Base-by-base conservation (phyloP, 1,284 basidiomycete species). In the Moesziomyces sp. region DNA sequence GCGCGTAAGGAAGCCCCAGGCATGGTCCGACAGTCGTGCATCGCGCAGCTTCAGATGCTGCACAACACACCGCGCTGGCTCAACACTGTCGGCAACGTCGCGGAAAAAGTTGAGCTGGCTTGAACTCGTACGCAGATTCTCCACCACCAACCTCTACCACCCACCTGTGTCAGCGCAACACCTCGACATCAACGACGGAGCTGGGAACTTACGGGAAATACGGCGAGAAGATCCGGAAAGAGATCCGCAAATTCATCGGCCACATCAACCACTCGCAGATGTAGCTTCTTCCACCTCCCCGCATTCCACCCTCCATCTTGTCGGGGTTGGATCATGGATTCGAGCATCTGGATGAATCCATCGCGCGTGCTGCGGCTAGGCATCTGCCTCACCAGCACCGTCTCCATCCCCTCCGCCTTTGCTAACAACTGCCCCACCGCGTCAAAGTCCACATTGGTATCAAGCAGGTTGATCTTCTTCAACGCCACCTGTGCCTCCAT, bases 401-500 rank as follows among this genome's bases (percentile, higher is more conserved):
- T 56, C 13, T 66, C 47, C 45, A 66, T 49, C 2, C 44, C 14
- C 3, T 57, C 57, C 2, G 52, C 30, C 1, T 30, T 48, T 9
- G 60, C 46, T 33, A 66, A 16, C 11, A 66, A 21, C 42, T 48
- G 48, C 40, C 43, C 28, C 3, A 66, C 28, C 19, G 53, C 45
- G 3, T 33, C 44, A 30, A 52, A 66, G 42, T 66, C 58, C n/a
- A 56, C 13, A n/a, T 66, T 66, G 0, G 66, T 54, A 13, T 54
- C 56, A n/a, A 55, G 51, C 51, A 69, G n/a, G 19, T 69, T 61
- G 42, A 69, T 47, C 44, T 62, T 69, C 23, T 52, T 54, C 52
- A 69, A 33, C 26, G 42, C 24, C 26, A 48, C 46, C n/a, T 23
- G 18, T 21, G 23, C 5, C 11, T 8, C 21, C 1, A 56, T 5